phyloP scores from a whole-genome alignment of 164 flowering plant species.

The Paratinospora sagittata region DNA sequence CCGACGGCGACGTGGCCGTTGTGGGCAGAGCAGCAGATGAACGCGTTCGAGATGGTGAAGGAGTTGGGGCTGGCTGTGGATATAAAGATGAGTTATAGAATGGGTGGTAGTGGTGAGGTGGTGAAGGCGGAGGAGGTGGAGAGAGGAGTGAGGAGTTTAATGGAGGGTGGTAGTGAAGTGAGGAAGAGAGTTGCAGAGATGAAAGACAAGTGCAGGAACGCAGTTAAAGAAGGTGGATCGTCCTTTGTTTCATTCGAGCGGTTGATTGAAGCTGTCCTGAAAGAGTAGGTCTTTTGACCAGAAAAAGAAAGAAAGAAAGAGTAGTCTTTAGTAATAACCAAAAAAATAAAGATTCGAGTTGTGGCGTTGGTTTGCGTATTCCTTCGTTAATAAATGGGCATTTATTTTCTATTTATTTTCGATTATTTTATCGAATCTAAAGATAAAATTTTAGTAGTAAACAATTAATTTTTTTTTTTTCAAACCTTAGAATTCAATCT shows the following conservation, averaged over 20 bases:
- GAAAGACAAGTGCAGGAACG: constrained; percentile 6
- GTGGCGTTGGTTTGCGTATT: too few relatives aligned
- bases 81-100: constrained; percentile 8
- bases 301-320: too few relatives aligned
- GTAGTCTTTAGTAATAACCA: too few relatives aligned
- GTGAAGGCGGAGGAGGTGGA: constrained; percentile 4
- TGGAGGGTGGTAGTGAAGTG: constrained; percentile 8
- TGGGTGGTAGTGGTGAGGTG: background rate
- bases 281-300: too few relatives aligned
- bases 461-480: too few relatives aligned
- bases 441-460: too few relatives aligned
- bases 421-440: too few relatives aligned
- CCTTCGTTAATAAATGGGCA: too few relatives aligned
- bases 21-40: constrained; percentile 33
- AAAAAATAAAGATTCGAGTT: too few relatives aligned
- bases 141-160: background rate
- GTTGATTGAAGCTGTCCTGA: constrained; percentile 8
- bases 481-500: too few relatives aligned
- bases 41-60: constrained; percentile 33
- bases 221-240: constrained; percentile 9
- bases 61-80: constrained; percentile 34
- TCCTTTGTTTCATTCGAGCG: background rate
- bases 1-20: constrained; percentile 39
- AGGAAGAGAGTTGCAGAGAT: constrained; percentile 8
- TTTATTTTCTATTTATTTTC: too few relatives aligned